Evolutionary conservation across 1,284 basidiomycete genomes (phyloP), one percentile per base, ranked within the genome.

Genomic region (Cerioporus squamosus): DNA sequence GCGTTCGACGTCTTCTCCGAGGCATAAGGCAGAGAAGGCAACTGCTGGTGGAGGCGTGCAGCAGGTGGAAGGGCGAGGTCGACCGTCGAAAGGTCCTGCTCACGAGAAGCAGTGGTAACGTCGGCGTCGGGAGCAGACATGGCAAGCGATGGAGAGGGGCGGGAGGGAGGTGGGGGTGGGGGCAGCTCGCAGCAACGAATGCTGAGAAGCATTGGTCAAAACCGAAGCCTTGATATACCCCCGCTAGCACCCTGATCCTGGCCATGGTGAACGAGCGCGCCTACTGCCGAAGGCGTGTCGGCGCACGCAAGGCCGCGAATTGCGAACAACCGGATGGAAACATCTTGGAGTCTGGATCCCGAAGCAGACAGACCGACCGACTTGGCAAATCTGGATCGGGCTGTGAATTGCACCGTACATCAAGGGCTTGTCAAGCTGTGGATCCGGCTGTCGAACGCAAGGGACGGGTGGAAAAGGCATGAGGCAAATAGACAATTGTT

Each of bases 301-400:
- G 38, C 18, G 18, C 45, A 24, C 44, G 42, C 33, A 15, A n/a
- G 38, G 33, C 15, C 22, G 26, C 20, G 43, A 36, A 3, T 10
- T 15, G 33, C 33, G 33, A 12, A 36, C 33, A 29, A 7, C 29
- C 26, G 22, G 24, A 46, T 23, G 22, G 23, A 22, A 49, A 26
- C 33, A n/a, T 7, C n/a, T 14, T 57, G 52, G 51, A 50, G 46
- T 40, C 55, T 49, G 36, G 43, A 24, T 38, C 55, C 51, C 33
- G 33, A 36, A 36, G 33, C 1, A 36, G 14, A 36, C 12, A 14
- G 14, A 6, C 9, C 3, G 8, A 36, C 33, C 33, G 10, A 38
- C 55, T 54, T 57, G 59, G 55, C 51, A 49, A 48, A 39, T 51
- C 59, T 57, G 55, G 31, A 54, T 51, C 52, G 55, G 51, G 44